Evolutionary conservation across 352 stramenopile species (phyloP).

Genomic region (Phytophthora tentaculata): DNA sequence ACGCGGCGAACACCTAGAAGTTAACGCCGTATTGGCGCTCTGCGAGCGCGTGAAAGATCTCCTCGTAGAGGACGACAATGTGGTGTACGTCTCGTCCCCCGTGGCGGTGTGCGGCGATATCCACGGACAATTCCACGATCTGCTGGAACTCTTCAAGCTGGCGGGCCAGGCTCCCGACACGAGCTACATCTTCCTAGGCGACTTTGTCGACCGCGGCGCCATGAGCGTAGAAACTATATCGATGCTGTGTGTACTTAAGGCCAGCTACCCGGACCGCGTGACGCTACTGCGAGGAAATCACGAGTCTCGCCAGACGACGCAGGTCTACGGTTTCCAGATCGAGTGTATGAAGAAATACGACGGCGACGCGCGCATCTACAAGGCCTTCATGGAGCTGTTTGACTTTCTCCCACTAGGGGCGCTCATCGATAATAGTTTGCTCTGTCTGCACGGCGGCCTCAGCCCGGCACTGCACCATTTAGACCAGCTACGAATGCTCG

Average conservation of each 20-base stretch:
- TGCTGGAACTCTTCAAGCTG: constrained; percentile 94
- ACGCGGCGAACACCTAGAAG: constrained; percentile 60
- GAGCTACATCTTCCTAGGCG: constrained; percentile 96
- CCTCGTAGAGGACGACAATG: constrained; percentile 82
- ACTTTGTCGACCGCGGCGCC: constrained; percentile 97
- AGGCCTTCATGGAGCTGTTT: constrained; percentile 83
- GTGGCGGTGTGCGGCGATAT: constrained; percentile 94
- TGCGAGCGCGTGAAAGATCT: constrained; percentile 77
- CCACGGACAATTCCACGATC: constrained; percentile 98
- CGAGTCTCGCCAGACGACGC: constrained; percentile 88
- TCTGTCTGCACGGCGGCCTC: constrained; percentile 74
- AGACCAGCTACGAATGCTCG: constrained; percentile 93
- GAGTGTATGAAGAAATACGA: constrained; percentile 90
- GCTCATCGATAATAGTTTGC: constrained; percentile 64
- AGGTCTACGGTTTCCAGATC: constrained; percentile 87
- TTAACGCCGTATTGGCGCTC: constrained; percentile 60
- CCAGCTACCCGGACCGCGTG: constrained; percentile 92
- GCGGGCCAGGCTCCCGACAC: constrained; percentile 87
- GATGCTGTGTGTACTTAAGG: constrained; percentile 90
- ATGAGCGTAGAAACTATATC: constrained; percentile 95
- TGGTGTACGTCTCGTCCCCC: constrained; percentile 77
- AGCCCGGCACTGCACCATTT: constrained; percentile 82
- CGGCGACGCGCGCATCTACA: constrained; percentile 73
- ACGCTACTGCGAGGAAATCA: constrained; percentile 96
- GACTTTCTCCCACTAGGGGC: constrained; percentile 87